Conservation (phyloP, 768 basidiomycete species). For the Boletus patriciae region DNA sequence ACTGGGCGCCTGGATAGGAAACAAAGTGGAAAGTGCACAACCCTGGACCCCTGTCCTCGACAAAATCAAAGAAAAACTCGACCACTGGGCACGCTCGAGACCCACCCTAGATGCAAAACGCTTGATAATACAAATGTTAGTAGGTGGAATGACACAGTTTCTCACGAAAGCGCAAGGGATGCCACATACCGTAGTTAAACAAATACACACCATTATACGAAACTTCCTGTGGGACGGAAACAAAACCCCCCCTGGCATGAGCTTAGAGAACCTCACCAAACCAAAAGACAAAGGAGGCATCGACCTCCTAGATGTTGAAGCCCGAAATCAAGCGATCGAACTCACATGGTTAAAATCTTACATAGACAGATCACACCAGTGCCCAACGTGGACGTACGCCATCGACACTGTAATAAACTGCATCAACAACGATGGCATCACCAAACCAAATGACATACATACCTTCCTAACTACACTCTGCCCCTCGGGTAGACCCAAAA, state of each 20-base stretch:
- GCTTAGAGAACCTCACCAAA: neutral
- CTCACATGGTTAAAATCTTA: neutral
- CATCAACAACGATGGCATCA: neutral
- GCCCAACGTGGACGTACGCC: neutral
- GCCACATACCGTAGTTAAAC: constrained; percentile 17
- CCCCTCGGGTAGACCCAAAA: neutral
- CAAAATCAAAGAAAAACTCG: constrained; percentile 14
- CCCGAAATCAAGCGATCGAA: neutral
- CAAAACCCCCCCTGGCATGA: neutral
- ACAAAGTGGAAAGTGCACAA: constrained; percentile 8
- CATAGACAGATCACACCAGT: neutral
- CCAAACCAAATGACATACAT: neutral
- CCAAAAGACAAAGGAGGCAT: neutral
- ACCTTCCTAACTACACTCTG: neutral
- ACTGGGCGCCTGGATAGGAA: constrained; percentile 27
- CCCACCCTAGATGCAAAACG: constrained; percentile 20
- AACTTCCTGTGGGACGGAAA: constrained; percentile 20
- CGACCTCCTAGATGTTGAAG: constrained; percentile 4
- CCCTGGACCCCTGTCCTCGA: constrained; percentile 19
- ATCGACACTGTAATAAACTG: neutral
- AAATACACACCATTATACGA: constrained; percentile 10
- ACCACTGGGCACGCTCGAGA: constrained; percentile 9
- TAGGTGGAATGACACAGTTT: constrained; percentile 31
- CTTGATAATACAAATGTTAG: constrained; percentile 15
- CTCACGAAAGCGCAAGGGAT: constrained; percentile 32